These are phyloP conservation scores for Bryoglossum gracile DNA, from an alignment of 495 filamentous ascomycete genomes.

Conservation along the genomic window DNA sequence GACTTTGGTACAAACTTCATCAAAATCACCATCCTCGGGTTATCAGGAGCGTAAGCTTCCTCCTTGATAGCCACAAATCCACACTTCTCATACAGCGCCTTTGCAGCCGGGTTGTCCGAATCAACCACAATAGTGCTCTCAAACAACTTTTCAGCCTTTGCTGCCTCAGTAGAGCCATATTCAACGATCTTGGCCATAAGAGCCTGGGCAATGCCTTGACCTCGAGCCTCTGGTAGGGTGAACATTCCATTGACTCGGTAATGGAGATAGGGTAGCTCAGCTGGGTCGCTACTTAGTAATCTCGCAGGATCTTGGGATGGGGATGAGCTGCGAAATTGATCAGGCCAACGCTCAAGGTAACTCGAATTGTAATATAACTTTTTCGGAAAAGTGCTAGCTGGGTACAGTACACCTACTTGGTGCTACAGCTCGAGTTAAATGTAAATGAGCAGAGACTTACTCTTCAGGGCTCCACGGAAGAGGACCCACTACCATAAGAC, in stretches of 20 bases:
- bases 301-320: slow-evolving; percentile 25
- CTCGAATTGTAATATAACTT: no score
- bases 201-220: slow-evolving; percentile 34
- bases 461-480: slow-evolving; percentile 19
- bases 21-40: slow-evolving; percentile 5
- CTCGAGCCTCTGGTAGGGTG: slow-evolving; percentile 35
- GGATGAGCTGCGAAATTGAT: slow-evolving; percentile 16
- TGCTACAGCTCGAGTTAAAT: no score
- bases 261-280: slow-evolving; percentile 23
- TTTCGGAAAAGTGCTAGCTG: no score
- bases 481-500: slow-evolving; percentile 16
- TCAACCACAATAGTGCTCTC: slow-evolving; percentile 34
- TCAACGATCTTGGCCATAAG: slow-evolving; percentile 33
- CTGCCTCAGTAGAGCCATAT: slow-evolving; percentile 26
- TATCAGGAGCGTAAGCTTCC: slow-evolving; percentile 11
- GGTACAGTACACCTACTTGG: no score
- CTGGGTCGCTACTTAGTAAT: slow-evolving; percentile 2
- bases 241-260: slow-evolving; percentile 37
- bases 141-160: slow-evolving; percentile 15
- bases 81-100: slow-evolving; percentile 36
- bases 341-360: no score
- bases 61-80: slow-evolving; percentile 36
- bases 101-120: slow-evolving; percentile 32
- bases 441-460: slow-evolving; percentile 16
- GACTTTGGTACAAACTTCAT: slow-evolving; percentile 16